These are phyloP conservation scores for Naganishia randhawae DNA, from an alignment of 768 basidiomycete genomes.

Conservation along the genomic window DNA sequence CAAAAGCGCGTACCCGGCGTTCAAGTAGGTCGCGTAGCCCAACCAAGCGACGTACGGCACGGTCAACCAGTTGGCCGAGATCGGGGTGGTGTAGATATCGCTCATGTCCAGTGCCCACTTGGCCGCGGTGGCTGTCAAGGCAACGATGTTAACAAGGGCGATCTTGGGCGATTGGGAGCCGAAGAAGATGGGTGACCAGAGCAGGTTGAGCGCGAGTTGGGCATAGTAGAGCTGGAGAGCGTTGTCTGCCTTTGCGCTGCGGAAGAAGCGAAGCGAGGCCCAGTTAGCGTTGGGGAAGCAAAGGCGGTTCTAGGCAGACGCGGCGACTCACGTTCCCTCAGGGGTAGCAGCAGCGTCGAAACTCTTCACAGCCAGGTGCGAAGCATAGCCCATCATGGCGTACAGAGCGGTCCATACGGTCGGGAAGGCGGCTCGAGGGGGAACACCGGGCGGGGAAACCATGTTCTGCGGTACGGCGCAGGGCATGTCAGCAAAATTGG, in stretches of 20 bases:
- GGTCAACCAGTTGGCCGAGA: conserved; percentile 58
- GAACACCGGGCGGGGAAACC: conserved; percentile 57
- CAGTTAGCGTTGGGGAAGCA: not conserved
- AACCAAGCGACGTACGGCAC: conserved; percentile 68
- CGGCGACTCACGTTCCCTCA: conserved; percentile 52
- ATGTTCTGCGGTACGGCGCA: conserved; percentile 54
- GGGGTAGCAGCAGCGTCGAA: conserved; percentile 56
- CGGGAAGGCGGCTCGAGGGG: conserved; percentile 59
- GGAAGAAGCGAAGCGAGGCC: not conserved
- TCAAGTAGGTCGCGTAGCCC: conserved; percentile 63
- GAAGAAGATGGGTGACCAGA: conserved; percentile 68
- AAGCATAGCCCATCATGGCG: conserved; percentile 64
- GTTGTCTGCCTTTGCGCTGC: conserved; percentile 54
- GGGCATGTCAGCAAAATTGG: not conserved
- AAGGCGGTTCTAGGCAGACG: too few species aligned
- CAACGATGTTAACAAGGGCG: conserved; percentile 59
- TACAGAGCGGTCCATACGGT: conserved; percentile 61
- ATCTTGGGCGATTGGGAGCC: conserved; percentile 49
- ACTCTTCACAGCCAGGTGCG: conserved; percentile 60
- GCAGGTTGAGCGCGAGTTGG: conserved; percentile 60
- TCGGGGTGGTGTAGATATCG: conserved; percentile 49
- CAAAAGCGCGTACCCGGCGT: conserved; percentile 63
- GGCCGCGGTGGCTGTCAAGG: conserved; percentile 58
- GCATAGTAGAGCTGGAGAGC: conserved; percentile 62
- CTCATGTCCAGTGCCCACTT: conserved; percentile 63